Evolutionary conservation across 331 rosid species (phyloP).

Genomic region (Stylosanthes scabra): DNA sequence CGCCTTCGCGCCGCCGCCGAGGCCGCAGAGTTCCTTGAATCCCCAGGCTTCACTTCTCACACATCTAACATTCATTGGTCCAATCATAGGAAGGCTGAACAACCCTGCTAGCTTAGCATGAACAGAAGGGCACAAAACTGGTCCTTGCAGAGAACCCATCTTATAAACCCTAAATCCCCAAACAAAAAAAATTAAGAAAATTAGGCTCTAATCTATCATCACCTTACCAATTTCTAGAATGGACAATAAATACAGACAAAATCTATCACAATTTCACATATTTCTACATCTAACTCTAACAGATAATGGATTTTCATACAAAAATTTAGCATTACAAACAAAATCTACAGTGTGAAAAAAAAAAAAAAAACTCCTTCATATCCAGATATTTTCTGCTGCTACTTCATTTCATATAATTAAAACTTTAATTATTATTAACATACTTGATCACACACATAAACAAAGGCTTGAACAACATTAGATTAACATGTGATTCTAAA

Average conservation of each 20-base stretch:
- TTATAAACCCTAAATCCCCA: constrained; percentile 48
- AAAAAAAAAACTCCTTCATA: too few relatives aligned
- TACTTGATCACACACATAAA: neutral
- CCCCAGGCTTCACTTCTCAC: constrained; percentile 74
- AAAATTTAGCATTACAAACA: neutral
- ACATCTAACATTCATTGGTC: constrained; percentile 57
- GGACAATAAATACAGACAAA: too few relatives aligned
- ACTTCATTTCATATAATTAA: neutral
- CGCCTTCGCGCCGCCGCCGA: constrained; percentile 39
- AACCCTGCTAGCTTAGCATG: constrained; percentile 66
- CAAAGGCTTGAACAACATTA: neutral
- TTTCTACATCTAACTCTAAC: neutral
- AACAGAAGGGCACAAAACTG: constrained; percentile 76
- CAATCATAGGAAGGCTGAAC: constrained; percentile 61
- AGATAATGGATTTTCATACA: neutral
- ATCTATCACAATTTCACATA: too few relatives aligned
- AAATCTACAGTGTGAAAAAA: neutral
- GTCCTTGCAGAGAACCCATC: constrained; percentile 89
- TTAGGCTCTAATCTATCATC: too few relatives aligned
- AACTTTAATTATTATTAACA: neutral
- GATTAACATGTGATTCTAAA: neutral
- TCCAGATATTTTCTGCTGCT: neutral
- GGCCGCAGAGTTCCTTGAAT: constrained; percentile 45
- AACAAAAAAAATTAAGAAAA: neutral
- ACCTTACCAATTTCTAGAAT: neutral